A percentile compares a stretch with the other conserved stretches of the same genome.
Evolutionary conservation across 2,329 filamentous ascomycete genomes (phyloP).

Genomic region (Domatiomyces catenatus): DNA sequence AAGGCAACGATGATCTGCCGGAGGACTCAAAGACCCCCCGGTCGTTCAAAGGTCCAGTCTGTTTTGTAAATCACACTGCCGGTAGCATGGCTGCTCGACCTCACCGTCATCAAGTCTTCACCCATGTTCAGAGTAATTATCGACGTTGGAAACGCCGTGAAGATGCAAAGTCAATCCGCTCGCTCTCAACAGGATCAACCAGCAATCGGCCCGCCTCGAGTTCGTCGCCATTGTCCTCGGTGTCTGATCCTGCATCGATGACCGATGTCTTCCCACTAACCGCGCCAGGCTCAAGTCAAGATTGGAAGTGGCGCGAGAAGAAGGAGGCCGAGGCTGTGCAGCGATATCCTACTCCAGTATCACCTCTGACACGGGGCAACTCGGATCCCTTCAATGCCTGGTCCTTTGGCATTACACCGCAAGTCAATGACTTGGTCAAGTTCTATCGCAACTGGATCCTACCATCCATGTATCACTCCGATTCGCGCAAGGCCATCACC

Average conservation of each 20-base stretch:
- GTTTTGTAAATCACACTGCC: constrained; percentile 5
- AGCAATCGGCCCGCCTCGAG: neutral
- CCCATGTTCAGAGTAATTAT: constrained; percentile 5
- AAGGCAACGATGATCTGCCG: neutral
- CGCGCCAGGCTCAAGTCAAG: neutral
- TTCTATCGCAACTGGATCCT: constrained; percentile 5
- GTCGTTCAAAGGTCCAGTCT: neutral
- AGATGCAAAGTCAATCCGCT: constrained; percentile 2
- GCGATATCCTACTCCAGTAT: neutral
- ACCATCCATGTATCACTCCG: neutral
- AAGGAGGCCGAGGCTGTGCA: neutral
- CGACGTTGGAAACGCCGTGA: constrained; percentile 6
- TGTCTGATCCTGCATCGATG: neutral
- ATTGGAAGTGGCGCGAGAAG: neutral
- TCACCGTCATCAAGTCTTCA: constrained; percentile 4
- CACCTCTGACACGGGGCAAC: constrained; percentile 3
- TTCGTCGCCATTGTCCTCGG: neutral
- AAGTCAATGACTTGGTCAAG: constrained; percentile 4
- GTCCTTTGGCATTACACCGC: constrained; percentile 2
- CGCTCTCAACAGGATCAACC: neutral
- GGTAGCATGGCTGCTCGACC: constrained; percentile 4
- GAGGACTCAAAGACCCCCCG: neutral
- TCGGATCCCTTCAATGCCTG: constrained; percentile 6
- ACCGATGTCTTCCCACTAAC: neutral
- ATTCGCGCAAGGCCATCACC: neutral